Base-by-base conservation (phyloP, 1,139 yeast species). In the Debaryomyces udenii region DNA sequence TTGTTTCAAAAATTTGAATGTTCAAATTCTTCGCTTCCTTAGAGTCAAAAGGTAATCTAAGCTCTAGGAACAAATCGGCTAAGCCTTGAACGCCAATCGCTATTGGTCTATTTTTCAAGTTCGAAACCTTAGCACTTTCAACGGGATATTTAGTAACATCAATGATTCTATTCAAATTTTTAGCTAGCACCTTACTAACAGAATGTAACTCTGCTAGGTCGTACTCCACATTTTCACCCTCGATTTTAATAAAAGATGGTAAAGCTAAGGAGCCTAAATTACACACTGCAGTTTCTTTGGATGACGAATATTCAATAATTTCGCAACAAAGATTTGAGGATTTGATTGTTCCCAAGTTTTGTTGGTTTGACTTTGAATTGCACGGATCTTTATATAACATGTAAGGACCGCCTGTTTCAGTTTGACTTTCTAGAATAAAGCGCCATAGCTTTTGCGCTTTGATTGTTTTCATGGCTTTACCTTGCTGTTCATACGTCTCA, bases 391-490 rank as follows among this genome's bases (percentile, higher is more conserved):
- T 88, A 74, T 87, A 88, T 36, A 88, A 76, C 89, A 88, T 86
- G 73, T 86, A 89, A 38, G 96, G 96, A 56, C 89, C 86, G 59
- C 96, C 96, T 27, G 96, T 88, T 72, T 88, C 96, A 40, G 93
- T 86, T 70, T 88, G 96, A 36, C 95, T 85, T 61, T 88, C 95
- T 50, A 88, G 71, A 50, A 88, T 87, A 41, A 90, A 82, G 52
- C 85, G 83, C 96, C 96, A 88, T 46, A 88, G 76, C 66, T 86
- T 87, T 67, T 88, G 95, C 31, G 96, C 96, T 64, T 83, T 84
- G 56, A 88, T 72, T 29, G 85, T 80, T 57, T 76, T 74, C 64
- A 80, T 76, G 48, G 90, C 94, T 53, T 81, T 78, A 40, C 85
- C 86, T 62, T 83, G 85, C 38, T 66, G 59, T 68, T 86, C 96